Conservation (phyloP, 164 flowering plant genomes). For the Malania oleifera region DNA sequence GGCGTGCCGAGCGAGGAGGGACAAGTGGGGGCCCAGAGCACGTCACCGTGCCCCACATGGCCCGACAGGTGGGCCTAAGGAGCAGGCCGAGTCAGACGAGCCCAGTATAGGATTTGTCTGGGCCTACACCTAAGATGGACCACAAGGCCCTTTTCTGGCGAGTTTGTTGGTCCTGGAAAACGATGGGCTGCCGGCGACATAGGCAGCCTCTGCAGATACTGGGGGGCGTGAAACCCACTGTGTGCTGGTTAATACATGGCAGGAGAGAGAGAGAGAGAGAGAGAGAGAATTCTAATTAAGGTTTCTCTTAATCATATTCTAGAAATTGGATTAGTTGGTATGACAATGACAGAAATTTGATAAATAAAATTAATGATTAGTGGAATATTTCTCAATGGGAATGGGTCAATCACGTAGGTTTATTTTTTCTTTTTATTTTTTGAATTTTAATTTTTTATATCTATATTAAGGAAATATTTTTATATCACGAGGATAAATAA, state of each 20-base stretch:
- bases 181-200: slow-evolving; percentile 22
- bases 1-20: not conserved
- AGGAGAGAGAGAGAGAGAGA: too few relatives aligned
- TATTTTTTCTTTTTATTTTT: too few relatives aligned
- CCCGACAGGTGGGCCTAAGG: too few relatives aligned
- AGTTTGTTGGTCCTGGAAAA: slow-evolving; percentile 19
- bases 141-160: slow-evolving; percentile 19
- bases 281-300: too few relatives aligned
- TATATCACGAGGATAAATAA: slow-evolving; percentile 5
- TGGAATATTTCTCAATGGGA: too few relatives aligned
- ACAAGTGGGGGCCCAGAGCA: slow-evolving; percentile 18
- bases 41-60: too few relatives aligned
- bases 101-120: slow-evolving; percentile 1
- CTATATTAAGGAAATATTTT: not conserved
- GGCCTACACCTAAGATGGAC: slow-evolving; percentile 18
- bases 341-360: too few relatives aligned
- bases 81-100: slow-evolving; percentile 15
- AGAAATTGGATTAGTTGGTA: not conserved
- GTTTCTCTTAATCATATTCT: not conserved
- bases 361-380: too few relatives aligned
- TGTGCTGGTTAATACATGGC: too few relatives aligned
- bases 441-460: too few relatives aligned
- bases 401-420: too few relatives aligned
- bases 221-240: too few relatives aligned
- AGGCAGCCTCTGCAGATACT: not conserved